Percentiles rank a stretch among this genome's conserved stretches.
These are phyloP conservation scores for Sungouiella blattae DNA, from an alignment of 805 yeast species.

Conservation along the genomic window DNA sequence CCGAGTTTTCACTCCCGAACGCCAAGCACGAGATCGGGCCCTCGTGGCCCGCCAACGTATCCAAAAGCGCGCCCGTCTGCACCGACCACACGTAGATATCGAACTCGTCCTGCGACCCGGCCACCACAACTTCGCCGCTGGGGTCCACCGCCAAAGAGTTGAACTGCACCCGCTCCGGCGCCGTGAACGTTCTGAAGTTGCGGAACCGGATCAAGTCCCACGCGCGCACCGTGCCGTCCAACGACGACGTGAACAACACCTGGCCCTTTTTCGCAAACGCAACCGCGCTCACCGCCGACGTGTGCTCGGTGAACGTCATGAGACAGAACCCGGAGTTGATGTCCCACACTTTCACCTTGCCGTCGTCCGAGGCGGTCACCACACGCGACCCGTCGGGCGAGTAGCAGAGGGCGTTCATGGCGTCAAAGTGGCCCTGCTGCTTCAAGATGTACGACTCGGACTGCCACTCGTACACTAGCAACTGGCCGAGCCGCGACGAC, in stretches of 20 bases:
- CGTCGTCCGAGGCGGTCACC: constrained; percentile 95
- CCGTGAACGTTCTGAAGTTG: constrained; percentile 92
- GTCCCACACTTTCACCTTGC: constrained; percentile 96
- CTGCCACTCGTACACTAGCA: constrained; percentile 98
- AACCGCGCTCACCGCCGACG: constrained; percentile 82
- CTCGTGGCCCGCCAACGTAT: constrained; percentile 86
- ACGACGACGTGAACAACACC: constrained; percentile 84
- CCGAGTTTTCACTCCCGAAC: constrained; percentile 74
- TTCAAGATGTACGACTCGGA: constrained; percentile 91
- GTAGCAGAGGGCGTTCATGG: constrained; percentile 77
- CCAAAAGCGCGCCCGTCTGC: constrained; percentile 89
- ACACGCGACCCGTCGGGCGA: constrained; percentile 93
- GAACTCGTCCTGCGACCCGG: constrained; percentile 86
- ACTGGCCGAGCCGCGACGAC: constrained; percentile 84
- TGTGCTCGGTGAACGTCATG: constrained; percentile 87
- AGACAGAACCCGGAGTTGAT: constrained; percentile 87
- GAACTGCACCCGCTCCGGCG: constrained; percentile 84
- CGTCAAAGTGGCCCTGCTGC: constrained; percentile 96
- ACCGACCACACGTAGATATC: constrained; percentile 97
- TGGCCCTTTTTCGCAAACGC: constrained; percentile 87
- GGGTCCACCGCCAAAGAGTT: constrained; percentile 92
- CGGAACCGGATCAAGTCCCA: constrained; percentile 94
- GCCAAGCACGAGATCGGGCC: constrained; percentile 90
- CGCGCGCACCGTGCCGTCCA: constrained; percentile 96
- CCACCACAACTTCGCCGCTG: constrained; percentile 94